A percentile compares a stretch with the other conserved stretches of the same genome.
Conservation (phyloP, 78 protist species). For the Fonticula alba region DNA sequence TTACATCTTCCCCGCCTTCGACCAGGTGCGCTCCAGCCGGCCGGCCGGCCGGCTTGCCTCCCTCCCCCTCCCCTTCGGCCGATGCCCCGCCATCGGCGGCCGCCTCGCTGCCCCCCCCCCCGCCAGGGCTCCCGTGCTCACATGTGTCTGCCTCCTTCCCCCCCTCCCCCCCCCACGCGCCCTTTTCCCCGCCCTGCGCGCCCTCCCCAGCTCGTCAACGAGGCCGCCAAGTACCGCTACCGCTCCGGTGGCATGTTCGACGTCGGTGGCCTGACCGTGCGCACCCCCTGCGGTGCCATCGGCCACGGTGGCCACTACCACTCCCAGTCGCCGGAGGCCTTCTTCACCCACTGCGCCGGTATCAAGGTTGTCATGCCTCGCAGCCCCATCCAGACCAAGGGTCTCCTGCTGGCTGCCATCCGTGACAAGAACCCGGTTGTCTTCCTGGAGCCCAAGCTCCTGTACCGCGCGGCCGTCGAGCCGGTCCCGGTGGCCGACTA, state of each 20-base stretch:
- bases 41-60: no score
- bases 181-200: not conserved
- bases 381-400: slow-evolving; percentile 74
- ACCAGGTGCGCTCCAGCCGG: slow-evolving; percentile 40
- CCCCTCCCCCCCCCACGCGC: slow-evolving; percentile 1
- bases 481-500: slow-evolving; percentile 67
- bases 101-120: no score
- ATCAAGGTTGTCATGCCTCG: slow-evolving; percentile 72
- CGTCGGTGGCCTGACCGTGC: slow-evolving; percentile 69
- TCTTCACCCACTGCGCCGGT: slow-evolving; percentile 84
- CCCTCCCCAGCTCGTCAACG: slow-evolving; percentile 68
- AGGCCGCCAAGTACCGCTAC: slow-evolving; percentile 91
- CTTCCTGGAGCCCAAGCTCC: slow-evolving; percentile 86
- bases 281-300: slow-evolving; percentile 82
- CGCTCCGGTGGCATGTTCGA: slow-evolving; percentile 64
- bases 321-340: slow-evolving; percentile 83
- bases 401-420: slow-evolving; percentile 68
- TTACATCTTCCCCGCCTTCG: slow-evolving; percentile 91
- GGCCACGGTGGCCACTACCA: slow-evolving; percentile 84
- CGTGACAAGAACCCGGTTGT: slow-evolving; percentile 69
- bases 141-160: not conserved
- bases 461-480: slow-evolving; percentile 51
- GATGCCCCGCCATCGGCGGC: no score
- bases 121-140: no score
- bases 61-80: no score